phyloP scores from a whole-genome alignment of 257 asterid genomes.

The Scutellaria baicalensis region DNA sequence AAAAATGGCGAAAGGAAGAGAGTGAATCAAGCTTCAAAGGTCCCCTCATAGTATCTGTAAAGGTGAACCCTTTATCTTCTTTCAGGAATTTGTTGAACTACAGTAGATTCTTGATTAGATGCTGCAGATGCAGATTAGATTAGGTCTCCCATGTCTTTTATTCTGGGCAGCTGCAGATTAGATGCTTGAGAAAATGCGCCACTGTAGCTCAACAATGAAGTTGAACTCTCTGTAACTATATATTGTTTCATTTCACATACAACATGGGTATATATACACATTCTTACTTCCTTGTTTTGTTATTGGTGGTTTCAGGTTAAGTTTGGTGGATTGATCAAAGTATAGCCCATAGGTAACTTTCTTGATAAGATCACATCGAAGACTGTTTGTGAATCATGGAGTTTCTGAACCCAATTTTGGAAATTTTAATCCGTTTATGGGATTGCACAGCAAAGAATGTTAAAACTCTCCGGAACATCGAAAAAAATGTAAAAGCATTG shows the following conservation, averaged over 20 bases:
- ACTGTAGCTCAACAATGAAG: background rate
- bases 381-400: constrained; percentile 2
- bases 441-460: constrained; percentile 11
- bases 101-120: background rate
- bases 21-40: background rate
- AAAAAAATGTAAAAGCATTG: background rate
- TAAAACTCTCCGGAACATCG: background rate
- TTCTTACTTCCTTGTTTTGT: background rate
- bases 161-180: background rate
- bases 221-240: background rate
- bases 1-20: background rate
- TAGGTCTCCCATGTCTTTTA: no score
- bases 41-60: background rate
- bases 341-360: background rate
- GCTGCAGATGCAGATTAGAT: background rate
- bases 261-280: background rate
- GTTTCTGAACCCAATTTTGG: constrained; percentile 6
- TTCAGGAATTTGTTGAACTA: background rate
- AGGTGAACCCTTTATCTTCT: background rate
- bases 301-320: background rate
- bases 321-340: background rate
- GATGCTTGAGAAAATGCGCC: background rate
- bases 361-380: background rate
- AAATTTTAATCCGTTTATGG: constrained; percentile 9
- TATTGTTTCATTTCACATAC: background rate